Percentiles rank a stretch among this genome's conserved stretches.
phyloP scores from a whole-genome alignment of 805 yeast genomes.

The Clavispora fructus region DNA sequence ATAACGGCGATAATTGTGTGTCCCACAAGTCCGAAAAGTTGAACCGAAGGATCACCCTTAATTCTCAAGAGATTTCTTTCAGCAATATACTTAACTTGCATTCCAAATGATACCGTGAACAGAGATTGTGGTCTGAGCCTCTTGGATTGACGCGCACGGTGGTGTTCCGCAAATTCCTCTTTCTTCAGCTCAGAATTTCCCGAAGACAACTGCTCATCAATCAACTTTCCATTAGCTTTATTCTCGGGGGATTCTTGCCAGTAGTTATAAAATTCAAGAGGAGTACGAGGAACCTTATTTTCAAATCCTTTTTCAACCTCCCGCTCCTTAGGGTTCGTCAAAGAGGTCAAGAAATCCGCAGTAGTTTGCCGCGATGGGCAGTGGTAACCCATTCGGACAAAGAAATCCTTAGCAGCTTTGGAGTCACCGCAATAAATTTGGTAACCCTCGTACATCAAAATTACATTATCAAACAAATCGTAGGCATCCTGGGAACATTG shows the following conservation, averaged over 20 bases:
- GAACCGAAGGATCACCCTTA: constrained; percentile 45
- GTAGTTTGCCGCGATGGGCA: constrained; percentile 57
- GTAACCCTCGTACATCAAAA: constrained; percentile 52
- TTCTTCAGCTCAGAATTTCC: constrained; percentile 7
- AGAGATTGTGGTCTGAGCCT: constrained; percentile 44
- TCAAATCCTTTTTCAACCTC: constrained; percentile 39
- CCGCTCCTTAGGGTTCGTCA: constrained; percentile 52
- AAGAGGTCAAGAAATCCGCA: constrained; percentile 53
- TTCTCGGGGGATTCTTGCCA: constrained; percentile 47
- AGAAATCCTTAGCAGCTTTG: constrained; percentile 42
- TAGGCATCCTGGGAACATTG: constrained; percentile 67
- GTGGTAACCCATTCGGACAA: constrained; percentile 49
- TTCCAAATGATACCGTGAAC: constrained; percentile 45
- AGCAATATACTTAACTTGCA: constrained; percentile 47
- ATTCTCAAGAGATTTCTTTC: constrained; percentile 46
- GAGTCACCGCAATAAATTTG: constrained; percentile 52
- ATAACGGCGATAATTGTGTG: constrained; percentile 51
- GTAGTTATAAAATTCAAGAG: constrained; percentile 15
- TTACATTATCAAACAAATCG: constrained; percentile 57
- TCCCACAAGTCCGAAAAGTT: constrained; percentile 37
- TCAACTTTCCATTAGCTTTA: constrained; percentile 9
- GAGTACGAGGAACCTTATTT: constrained; percentile 39
- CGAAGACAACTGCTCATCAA: constrained; percentile 5
- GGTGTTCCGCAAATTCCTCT: constrained; percentile 32
- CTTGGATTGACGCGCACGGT: constrained; percentile 48